Evolutionary conservation across 441 rosid genomes (phyloP).

Genomic region (Brassica hybrid): DNA sequence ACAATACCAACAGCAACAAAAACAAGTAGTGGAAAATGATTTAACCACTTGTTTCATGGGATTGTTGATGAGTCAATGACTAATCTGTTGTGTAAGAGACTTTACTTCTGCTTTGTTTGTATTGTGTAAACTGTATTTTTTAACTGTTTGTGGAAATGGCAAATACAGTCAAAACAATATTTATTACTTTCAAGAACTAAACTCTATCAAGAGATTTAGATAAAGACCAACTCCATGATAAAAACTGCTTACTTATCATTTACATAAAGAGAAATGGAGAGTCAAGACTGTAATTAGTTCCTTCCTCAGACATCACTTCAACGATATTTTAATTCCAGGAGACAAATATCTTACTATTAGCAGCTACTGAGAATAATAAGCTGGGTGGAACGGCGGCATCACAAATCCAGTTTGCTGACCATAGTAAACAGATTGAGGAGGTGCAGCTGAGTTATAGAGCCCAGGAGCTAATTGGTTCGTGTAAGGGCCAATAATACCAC

Average conservation of each 20-base stretch:
- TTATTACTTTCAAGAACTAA: background rate
- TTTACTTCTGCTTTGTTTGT: slow-evolving; percentile 15
- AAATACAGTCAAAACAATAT: background rate
- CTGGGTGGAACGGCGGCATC: slow-evolving; percentile 53
- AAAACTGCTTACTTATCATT: background rate
- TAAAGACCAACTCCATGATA: background rate
- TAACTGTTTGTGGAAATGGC: background rate
- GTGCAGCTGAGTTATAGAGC: slow-evolving; percentile 48
- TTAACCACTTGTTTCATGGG: background rate
- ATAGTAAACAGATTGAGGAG: slow-evolving; percentile 49
- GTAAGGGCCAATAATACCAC: slow-evolving; percentile 41
- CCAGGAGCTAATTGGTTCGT: slow-evolving; percentile 50
- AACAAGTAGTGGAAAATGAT: background rate
- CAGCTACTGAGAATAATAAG: slow-evolving; percentile 61
- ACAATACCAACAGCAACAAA: background rate
- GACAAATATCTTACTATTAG: background rate
- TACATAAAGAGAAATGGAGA: background rate
- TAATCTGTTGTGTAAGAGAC: background rate
- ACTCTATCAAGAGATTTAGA: background rate
- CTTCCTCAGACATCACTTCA: background rate
- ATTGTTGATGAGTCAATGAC: background rate
- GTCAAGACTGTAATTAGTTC: background rate
- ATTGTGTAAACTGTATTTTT: slow-evolving; percentile 15
- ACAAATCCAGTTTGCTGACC: slow-evolving; percentile 51
- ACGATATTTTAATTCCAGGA: background rate